These are phyloP conservation scores for Carex littledalei DNA, from an alignment of 176 grass and related monocot species.

Conservation along the genomic window DNA sequence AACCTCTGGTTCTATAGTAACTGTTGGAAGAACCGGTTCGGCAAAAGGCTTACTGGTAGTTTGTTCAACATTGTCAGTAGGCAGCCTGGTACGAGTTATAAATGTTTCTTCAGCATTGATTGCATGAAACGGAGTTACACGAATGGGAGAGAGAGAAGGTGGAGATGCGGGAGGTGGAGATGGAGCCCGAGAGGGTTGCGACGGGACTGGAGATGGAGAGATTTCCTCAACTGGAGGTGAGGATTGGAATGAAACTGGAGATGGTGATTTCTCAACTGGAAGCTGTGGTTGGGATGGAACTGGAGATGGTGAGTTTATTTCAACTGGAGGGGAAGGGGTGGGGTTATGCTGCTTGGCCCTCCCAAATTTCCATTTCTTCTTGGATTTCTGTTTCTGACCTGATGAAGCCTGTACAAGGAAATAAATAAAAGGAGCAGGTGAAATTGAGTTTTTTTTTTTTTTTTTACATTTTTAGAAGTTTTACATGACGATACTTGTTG, in stretches of 20 bases:
- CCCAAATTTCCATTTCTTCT: conserved; percentile 60
- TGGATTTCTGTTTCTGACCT: conserved; percentile 35
- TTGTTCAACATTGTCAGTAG: background rate
- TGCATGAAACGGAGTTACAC: conserved; percentile 7
- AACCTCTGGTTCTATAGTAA: background rate
- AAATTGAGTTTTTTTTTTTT: background rate
- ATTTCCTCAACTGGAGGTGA: background rate
- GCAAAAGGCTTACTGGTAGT: background rate
- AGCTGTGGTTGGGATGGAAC: too few species aligned
- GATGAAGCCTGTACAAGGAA: background rate
- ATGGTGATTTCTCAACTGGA: too few species aligned
- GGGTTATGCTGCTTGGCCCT: conserved; percentile 15
- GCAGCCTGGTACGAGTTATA: background rate
- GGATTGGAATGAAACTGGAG: background rate
- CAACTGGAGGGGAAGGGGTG: conserved; percentile 20
- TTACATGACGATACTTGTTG: background rate
- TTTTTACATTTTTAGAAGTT: background rate
- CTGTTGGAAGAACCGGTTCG: background rate
- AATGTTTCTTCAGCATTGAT: background rate
- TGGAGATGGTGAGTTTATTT: background rate
- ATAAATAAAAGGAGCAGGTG: background rate
- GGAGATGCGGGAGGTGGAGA: conserved; percentile 1
- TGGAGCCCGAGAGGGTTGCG: background rate
- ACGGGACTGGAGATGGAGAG: background rate
- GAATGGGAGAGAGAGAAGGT: background rate